Evolutionary conservation across 192 early-diverging fungal genomes (phyloP).

Genomic region (Coemansia sp.): DNA sequence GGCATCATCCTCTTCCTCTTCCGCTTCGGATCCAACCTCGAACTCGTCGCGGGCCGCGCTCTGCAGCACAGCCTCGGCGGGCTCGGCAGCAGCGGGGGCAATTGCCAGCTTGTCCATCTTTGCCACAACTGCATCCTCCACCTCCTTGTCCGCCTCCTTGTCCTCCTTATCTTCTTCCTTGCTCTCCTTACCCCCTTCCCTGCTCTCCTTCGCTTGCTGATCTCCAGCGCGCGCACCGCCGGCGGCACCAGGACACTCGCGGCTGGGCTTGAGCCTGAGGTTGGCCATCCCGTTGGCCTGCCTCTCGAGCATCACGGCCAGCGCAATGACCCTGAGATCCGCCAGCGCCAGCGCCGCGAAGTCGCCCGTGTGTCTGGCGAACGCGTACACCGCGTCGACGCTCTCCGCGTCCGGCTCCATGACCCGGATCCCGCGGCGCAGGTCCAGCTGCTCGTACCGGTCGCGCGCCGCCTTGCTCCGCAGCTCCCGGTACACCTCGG

Average conservation of each 20-base stretch:
- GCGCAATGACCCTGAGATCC: slow-evolving; percentile 88
- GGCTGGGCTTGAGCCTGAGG: slow-evolving; percentile 68
- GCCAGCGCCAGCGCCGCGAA: slow-evolving; percentile 73
- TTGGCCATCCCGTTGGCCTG: slow-evolving; percentile 70
- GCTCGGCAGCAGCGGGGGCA: not conserved
- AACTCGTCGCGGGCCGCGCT: slow-evolving; percentile 17
- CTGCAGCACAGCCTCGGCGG: slow-evolving; percentile 1
- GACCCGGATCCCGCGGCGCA: slow-evolving; percentile 25
- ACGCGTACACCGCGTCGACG: slow-evolving; percentile 67
- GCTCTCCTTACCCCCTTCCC: not conserved
- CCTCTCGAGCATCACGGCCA: slow-evolving; percentile 85
- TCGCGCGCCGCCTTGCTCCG: slow-evolving; percentile 73
- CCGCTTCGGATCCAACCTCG: slow-evolving; percentile 19
- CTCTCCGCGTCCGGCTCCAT: slow-evolving; percentile 40
- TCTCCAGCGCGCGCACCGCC: slow-evolving; percentile 25
- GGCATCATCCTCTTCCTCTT: slow-evolving; percentile 27
- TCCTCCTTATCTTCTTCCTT: slow-evolving; percentile 4
- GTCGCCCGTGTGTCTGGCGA: slow-evolving; percentile 92
- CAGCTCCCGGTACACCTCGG: slow-evolving; percentile 86
- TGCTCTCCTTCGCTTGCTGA: not conserved
- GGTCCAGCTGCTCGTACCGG: slow-evolving; percentile 31
- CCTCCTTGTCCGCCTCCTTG: not conserved
- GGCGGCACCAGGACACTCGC: slow-evolving; percentile 28
- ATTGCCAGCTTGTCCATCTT: slow-evolving; percentile 12
- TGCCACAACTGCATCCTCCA: slow-evolving; percentile 7